Base-by-base conservation (phyloP, 2,329 filamentous ascomycete species). In the Talaromyces atroroseus region DNA sequence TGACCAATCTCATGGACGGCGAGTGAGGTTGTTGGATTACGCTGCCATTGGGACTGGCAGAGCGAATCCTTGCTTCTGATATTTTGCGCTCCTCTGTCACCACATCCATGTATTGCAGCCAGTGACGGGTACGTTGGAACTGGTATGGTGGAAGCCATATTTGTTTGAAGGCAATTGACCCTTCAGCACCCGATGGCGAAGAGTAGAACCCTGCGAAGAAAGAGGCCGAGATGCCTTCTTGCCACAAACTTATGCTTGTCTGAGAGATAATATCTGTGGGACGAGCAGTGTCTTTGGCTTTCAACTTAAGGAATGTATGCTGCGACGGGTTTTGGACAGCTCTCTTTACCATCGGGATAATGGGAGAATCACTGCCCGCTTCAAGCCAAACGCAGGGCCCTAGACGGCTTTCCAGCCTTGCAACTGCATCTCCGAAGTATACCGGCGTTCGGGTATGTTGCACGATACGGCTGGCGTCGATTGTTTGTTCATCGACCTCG, bases 81-180 rank as follows among this genome's bases (percentile, higher is more conserved):
- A 18, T 38, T 10, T 21, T 50, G 6, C 54, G 54, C 42, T 56
- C 54, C 29, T 56, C 54, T 4, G 54, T 56, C 3, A 56, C 54
- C 5, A 40, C 7, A 21, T 56, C 54, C 40, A 44, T 56, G 29
- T 56, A 51, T 26, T 56, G 47, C 6, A 56, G 21, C 54, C 54
- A 56, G 20, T 56, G 54, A 4, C 48, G 47, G 26, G 47, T 56
- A 10, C 20, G 47, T 23, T 56, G 54, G n/a, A 56, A 56, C 20
- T 56, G 54, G 20, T 56, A 56, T 1, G 54, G 54, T 3, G 54
- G 54, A 45, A 56, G 54, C 54, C 54, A 56, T 24, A 51, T 51
- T 32, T 56, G 54, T 21, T 34, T 50, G 34, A 56, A 51, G 21
- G 26, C 16, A 26, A n/a, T 26, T n/a, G 21, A 32, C 16, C 12